Base-by-base conservation (phyloP, 208 protist genomes). In the Leishmania lainsoni region DNA sequence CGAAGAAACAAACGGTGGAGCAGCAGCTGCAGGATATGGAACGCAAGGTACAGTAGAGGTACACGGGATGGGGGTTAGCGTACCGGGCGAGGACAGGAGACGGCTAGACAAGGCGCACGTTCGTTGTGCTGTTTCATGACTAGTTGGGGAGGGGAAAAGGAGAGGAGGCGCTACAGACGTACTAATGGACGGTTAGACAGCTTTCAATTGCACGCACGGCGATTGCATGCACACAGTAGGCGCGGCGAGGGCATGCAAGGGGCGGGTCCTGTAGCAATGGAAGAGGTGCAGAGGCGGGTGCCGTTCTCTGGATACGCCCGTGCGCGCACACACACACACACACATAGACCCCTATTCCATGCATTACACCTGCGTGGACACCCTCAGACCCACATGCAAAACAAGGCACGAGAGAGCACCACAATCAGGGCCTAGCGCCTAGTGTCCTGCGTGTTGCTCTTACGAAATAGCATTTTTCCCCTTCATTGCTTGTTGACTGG, bases 11-110 rank as follows among this genome's bases (percentile, higher is more conserved):
- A 66, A 32, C 74, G 63, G 81, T 82, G 59, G 80, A 82, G 59
- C 32, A 83, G 70, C 75, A 89, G 77, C 51, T 83, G 42, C 74
- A 86, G 2, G 80, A 85, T 17, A 81, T 83, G 51, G 65, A 78
- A 49, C 75, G 74, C 78, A 93, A 91, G 84, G 81, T 79, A 39
- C 78, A 90, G 80, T 87, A 90, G 80, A 75, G 29, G 6, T 39
- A 10, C 22, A 8, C 26, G n/a, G 10, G 26, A 32, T 51, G 68
- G 17, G 4, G 42, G 32, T 32, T 22, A 14, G 49, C 51, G 48
- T 45, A 61, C 9, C 16, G 22, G 26, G n/a, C 26, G 48, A 75
- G 16, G 1, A 39, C 32, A 80, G 75, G 42, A 29, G 22, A 29
- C 42, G 6, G 68, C 20, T 72, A 51, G 22, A 32, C 32, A 52